Evolutionary conservation across 1,284 basidiomycete genomes (phyloP).

Genomic region (Ganoderma sp.): DNA sequence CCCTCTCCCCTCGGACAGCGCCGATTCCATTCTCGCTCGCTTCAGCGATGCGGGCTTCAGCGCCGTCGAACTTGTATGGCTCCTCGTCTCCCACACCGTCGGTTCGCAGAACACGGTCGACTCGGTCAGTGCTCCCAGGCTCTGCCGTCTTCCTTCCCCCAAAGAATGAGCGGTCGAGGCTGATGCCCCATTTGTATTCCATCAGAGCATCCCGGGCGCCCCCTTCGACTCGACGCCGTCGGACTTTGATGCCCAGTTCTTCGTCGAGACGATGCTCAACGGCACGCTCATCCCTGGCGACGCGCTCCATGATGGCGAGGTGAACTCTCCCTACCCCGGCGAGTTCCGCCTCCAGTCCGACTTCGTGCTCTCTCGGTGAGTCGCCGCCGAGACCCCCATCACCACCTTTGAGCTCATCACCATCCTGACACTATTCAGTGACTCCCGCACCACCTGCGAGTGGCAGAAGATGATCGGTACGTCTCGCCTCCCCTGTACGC

Average conservation of each 20-base stretch:
- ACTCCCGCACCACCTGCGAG: slow-evolving; percentile 43
- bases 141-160: neutral
- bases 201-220: slow-evolving; percentile 28
- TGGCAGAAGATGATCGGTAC: slow-evolving; percentile 44
- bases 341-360: slow-evolving; percentile 48
- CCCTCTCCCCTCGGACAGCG: slow-evolving; percentile 38
- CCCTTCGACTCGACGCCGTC: slow-evolving; percentile 43
- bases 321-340: slow-evolving; percentile 40
- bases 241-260: slow-evolving; percentile 49
- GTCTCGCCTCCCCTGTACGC: neutral
- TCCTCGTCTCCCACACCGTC: slow-evolving; percentile 40
- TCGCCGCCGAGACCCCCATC: neutral
- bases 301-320: slow-evolving; percentile 38
- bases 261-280: slow-evolving; percentile 46
- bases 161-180: neutral
- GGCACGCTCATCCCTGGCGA: slow-evolving; percentile 43
- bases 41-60: slow-evolving; percentile 38
- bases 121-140: slow-evolving; percentile 15
- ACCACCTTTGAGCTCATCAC: neutral
- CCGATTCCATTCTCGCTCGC: slow-evolving; percentile 40
- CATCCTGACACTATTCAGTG: slow-evolving; percentile 20
- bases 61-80: slow-evolving; percentile 38
- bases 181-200: neutral
- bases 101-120: slow-evolving; percentile 39
- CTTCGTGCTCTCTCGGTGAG: slow-evolving; percentile 34